A percentile compares a stretch with the other conserved stretches of the same genome.
Conservation (phyloP, 768 basidiomycete species). For the Dentipellis sp. region DNA sequence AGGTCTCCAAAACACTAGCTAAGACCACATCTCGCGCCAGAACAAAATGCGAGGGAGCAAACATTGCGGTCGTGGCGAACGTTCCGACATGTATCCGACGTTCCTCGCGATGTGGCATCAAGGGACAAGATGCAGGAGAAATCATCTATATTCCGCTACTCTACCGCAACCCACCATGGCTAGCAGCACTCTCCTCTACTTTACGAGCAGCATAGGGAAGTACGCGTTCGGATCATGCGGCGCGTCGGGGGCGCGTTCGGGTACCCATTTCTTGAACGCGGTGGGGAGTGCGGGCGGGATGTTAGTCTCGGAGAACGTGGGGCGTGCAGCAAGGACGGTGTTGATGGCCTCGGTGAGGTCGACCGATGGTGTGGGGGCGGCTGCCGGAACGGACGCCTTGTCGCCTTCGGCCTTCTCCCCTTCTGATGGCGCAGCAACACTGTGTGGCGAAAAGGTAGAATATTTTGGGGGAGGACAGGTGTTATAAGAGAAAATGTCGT, state of each 20-base stretch:
- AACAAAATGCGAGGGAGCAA: no score
- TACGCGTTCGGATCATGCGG: constrained; percentile 78
- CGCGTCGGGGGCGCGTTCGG: constrained; percentile 61
- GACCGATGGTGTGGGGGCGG: constrained; percentile 28
- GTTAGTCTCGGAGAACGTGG: constrained; percentile 50
- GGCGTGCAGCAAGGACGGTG: constrained; percentile 44
- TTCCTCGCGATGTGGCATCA: no score
- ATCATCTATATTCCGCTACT: no score
- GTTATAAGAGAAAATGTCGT: background rate
- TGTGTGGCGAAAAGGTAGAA: constrained; percentile 17
- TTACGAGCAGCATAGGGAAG: constrained; percentile 67
- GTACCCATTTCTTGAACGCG: constrained; percentile 64
- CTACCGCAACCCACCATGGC: no score
- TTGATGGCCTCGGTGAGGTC: constrained; percentile 70
- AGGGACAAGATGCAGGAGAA: no score
- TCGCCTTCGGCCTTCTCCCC: constrained; percentile 14
- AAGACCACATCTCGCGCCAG: no score
- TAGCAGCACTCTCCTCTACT: constrained; percentile 23
- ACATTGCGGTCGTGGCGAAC: no score
- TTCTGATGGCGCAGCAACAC: constrained; percentile 39
- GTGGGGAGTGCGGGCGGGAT: constrained; percentile 71
- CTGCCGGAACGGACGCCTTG: constrained; percentile 35
- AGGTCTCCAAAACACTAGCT: no score
- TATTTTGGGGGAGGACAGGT: background rate
- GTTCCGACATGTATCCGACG: no score